Conservation (phyloP, 371 early-diverging fungal species). For the Circinella minor region DNA sequence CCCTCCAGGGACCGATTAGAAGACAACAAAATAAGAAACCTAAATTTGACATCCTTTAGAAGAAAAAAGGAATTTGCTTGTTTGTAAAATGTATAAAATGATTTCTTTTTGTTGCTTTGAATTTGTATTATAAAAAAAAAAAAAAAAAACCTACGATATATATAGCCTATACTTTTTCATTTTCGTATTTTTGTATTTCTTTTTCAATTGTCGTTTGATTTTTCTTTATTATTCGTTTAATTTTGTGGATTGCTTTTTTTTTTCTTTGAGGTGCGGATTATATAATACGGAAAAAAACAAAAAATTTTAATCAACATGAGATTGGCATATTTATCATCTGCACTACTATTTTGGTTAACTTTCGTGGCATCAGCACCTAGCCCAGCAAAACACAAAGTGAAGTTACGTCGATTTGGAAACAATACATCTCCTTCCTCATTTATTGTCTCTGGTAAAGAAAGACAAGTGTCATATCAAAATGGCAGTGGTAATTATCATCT, state of each 20-base stretch:
- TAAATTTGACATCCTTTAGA: no score
- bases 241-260: neutral
- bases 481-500: constrained; percentile 38
- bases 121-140: neutral
- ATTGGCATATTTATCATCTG: neutral
- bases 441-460: constrained; percentile 37
- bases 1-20: neutral
- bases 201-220: no score
- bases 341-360: neutral
- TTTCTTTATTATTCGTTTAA: neutral
- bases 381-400: constrained; percentile 5
- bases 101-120: neutral
- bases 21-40: no score
- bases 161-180: neutral
- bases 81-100: constrained; percentile 2
- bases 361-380: neutral
- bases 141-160: neutral
- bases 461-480: constrained; percentile 41
- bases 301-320: neutral
- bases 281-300: no score
- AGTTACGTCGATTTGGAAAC: constrained; percentile 5
- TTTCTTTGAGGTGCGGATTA: neutral
- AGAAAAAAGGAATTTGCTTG: neutral
- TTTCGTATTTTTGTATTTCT: no score
- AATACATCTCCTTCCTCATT: constrained; percentile 4